Percentiles rank a stretch among this genome's conserved stretches.
phyloP scores from a whole-genome alignment of 2,329 filamentous ascomycete species.

The Penicillium sp. region DNA sequence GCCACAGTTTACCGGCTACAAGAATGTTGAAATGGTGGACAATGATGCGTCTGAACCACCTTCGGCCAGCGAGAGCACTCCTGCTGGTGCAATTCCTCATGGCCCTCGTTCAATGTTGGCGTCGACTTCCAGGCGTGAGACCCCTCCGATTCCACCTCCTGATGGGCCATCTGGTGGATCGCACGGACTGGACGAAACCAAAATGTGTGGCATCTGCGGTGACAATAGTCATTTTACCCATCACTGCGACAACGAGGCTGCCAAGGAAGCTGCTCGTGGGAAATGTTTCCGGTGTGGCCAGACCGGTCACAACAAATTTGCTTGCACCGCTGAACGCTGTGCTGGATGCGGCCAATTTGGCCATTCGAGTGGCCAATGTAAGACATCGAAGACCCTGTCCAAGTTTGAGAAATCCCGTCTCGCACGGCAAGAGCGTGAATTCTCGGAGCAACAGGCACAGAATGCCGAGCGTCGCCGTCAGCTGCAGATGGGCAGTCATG shows the following conservation, averaged over 20 bases:
- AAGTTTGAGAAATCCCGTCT: conserved; percentile 36
- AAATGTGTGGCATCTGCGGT: conserved; percentile 43
- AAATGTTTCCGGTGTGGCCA: conserved; percentile 41
- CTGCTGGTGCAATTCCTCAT: conserved; percentile 15
- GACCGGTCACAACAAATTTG: conserved; percentile 33
- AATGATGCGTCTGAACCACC: conserved; percentile 12
- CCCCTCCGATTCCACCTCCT: conserved; percentile 22
- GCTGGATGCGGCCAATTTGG: conserved; percentile 42
- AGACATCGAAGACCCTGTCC: conserved; percentile 28
- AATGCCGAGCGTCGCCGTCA: conserved; percentile 36
- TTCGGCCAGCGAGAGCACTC: background rate
- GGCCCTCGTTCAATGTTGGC: conserved; percentile 17
- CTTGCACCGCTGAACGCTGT: conserved; percentile 42
- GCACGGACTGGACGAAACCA: conserved; percentile 40
- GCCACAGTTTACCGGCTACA: conserved; percentile 46
- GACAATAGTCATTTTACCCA: conserved; percentile 42
- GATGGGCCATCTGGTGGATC: conserved; percentile 41
- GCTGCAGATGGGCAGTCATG: conserved; percentile 42
- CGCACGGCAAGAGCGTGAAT: conserved; percentile 34
- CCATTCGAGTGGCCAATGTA: conserved; percentile 36
- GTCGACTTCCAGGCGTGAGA: conserved; percentile 23
- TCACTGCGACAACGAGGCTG: conserved; percentile 44
- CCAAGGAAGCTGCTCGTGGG: conserved; percentile 34
- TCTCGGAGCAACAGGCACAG: conserved; percentile 30
- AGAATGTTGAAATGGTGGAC: conserved; percentile 42